Base-by-base conservation (phyloP, 1,139 yeast species). In the Casaregolazyma suthepensis region DNA sequence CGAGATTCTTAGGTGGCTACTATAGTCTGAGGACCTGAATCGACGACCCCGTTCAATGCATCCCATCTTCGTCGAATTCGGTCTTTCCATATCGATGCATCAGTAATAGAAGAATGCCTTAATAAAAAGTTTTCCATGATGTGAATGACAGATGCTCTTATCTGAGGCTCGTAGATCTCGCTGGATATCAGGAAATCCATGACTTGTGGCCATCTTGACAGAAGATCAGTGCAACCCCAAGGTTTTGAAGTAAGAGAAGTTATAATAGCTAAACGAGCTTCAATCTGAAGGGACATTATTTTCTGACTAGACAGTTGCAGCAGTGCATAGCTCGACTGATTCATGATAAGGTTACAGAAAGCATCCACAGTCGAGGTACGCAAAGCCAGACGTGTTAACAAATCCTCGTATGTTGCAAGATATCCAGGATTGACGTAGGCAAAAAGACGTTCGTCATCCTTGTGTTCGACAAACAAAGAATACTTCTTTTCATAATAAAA, bases 151-250 rank as follows among this genome's bases (percentile, higher is more conserved):
- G 56, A 54, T 1, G 58, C 53, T 19, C 61, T 29, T 5, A 58
- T 51, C 5, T 60, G 62, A 3, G 57, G 59, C n/a, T 60, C 63
- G 3, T 58, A 53, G 5, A 63, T 54, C 15, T 59, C 57, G n/a
- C 55, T 55, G 23, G 53, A 57, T 43, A 64, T 53, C 17, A 61
- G 47, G 6, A 51, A 54, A 31, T 58, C 58, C 68, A 65, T 63
- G 4, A 64, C 63, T 44, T 56, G 56, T 1, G 67, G 63, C 66
- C 66, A 63, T 13, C 54, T 51, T 4, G 54, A 43, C 13, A 64
- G 50, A 10, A 65, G 55, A 18, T 57, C 62, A 1, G 38, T 45
- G 1, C 53, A 46, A 2, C 66, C 66, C 59, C 61, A 64, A 1
- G 59, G 37, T 2, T 60, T 59, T 13, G 53, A 26, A 1, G 65